These are phyloP conservation scores for Penicillium macrosclerotiorum DNA, from an alignment of 495 filamentous ascomycete species.

Conservation along the genomic window DNA sequence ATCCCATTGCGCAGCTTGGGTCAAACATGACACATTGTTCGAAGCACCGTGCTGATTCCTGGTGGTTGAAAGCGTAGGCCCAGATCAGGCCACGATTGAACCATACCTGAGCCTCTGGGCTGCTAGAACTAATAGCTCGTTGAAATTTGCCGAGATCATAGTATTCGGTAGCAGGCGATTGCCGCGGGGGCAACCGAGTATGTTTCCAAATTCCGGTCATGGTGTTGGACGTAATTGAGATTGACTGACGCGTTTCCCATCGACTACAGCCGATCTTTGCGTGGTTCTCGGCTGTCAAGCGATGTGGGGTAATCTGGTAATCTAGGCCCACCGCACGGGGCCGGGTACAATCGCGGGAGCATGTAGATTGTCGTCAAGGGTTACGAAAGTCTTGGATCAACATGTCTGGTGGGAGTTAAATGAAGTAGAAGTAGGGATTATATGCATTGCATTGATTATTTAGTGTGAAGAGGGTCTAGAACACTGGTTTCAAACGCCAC, in stretches of 20 bases:
- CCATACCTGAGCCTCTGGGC: slow-evolving; percentile 51
- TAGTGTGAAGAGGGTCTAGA: too few species aligned
- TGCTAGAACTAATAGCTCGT: slow-evolving; percentile 45
- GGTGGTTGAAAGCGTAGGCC: slow-evolving; percentile 66
- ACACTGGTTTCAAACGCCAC: slow-evolving; percentile 19
- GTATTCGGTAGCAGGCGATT: slow-evolving; percentile 27
- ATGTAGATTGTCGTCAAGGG: too few species aligned
- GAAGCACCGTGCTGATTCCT: slow-evolving; percentile 59
- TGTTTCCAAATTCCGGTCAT: slow-evolving; percentile 9
- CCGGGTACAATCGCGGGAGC: too few species aligned
- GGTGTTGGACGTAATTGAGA: not conserved
- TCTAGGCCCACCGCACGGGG: too few species aligned
- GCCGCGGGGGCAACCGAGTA: slow-evolving; percentile 5
- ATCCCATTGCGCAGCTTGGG: slow-evolving; percentile 55
- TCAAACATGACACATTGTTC: slow-evolving; percentile 54
- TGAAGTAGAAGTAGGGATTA: too few species aligned
- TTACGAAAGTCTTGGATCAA: too few species aligned
- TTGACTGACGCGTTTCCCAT: too few species aligned
- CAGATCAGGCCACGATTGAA: slow-evolving; percentile 62
- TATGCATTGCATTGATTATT: slow-evolving; percentile 1
- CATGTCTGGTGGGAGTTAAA: too few species aligned
- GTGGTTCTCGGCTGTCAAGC: too few species aligned
- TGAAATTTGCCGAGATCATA: slow-evolving; percentile 57
- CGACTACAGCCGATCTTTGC: too few species aligned
- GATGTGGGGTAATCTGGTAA: too few species aligned